A percentile compares a stretch with the other conserved stretches of the same genome.
Conservation (phyloP, 2,329 filamentous ascomycete species). For the Paecilomyces formosus region DNA sequence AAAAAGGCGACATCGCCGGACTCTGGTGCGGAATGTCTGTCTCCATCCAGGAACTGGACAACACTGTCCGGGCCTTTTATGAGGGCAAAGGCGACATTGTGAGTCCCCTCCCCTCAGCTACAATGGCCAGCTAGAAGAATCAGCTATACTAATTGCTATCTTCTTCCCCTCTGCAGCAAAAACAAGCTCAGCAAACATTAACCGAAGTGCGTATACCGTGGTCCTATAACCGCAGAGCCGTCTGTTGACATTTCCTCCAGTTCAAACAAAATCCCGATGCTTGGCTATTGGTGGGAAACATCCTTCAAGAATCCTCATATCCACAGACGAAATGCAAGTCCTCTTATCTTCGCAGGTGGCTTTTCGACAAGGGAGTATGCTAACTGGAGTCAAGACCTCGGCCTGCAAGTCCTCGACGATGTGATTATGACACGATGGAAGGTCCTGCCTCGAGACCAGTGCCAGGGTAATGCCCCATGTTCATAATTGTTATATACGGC, state of each 20-base stretch:
- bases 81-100: constrained; percentile 93
- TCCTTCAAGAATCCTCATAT: constrained; percentile 86
- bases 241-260: constrained; percentile 39
- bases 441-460: constrained; percentile 90
- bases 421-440: constrained; percentile 99
- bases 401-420: constrained; percentile 92
- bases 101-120: constrained; percentile 30
- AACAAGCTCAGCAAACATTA: constrained; percentile 83
- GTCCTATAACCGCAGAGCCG: neutral
- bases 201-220: constrained; percentile 64
- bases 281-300: constrained; percentile 96
- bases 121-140: neutral
- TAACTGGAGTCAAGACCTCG: constrained; percentile 59
- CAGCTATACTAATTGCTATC: constrained; percentile 24
- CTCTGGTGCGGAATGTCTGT: constrained; percentile 48
- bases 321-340: constrained; percentile 89
- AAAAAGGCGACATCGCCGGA: constrained; percentile 21
- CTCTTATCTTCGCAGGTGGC: neutral
- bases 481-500: neutral
- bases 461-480: constrained; percentile 58
- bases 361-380: constrained; percentile 14
- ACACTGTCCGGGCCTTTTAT: constrained; percentile 92
- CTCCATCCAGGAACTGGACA: constrained; percentile 91
- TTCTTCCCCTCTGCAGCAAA: constrained; percentile 61
- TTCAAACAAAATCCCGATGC: constrained; percentile 99